These are phyloP conservation scores for Excoecaria agallocha DNA, from an alignment of 345 rosid genomes.

Conservation along the genomic window DNA sequence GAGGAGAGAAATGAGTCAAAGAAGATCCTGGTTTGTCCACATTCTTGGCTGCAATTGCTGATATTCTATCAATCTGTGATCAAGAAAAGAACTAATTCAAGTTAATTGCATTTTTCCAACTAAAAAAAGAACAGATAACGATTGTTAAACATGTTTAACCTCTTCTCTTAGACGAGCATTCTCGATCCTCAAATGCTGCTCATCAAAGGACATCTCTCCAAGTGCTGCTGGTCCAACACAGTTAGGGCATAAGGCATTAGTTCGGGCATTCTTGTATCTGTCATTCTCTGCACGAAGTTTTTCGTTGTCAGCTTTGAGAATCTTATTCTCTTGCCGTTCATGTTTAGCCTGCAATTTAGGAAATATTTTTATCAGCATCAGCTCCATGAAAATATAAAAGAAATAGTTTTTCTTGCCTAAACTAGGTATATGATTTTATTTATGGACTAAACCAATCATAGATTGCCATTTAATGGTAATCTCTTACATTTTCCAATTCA, in stretches of 20 bases:
- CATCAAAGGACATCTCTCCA: constrained; percentile 98
- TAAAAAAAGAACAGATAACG: neutral
- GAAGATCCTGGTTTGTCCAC: constrained; percentile 71
- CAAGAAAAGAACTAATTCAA: neutral
- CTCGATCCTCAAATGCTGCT: constrained; percentile 89
- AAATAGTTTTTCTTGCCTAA: too few species aligned
- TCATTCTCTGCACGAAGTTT: constrained; percentile 78
- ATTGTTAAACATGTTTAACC: constrained; percentile 32
- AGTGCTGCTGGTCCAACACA: constrained; percentile 83
- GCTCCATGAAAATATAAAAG: neutral
- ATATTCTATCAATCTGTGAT: constrained; percentile 74
- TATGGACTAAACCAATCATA: too few species aligned
- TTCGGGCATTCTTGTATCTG: constrained; percentile 74
- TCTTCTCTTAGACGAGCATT: constrained; percentile 84
- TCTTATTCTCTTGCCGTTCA: constrained; percentile 76
- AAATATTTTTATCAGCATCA: neutral
- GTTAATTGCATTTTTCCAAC: neutral
- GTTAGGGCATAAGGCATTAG: constrained; percentile 72
- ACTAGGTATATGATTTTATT: too few species aligned
- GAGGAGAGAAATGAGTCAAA: constrained; percentile 45
- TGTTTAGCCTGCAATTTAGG: constrained; percentile 61
- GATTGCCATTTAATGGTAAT: too few species aligned
- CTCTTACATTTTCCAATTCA: too few species aligned
- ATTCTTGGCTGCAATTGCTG: constrained; percentile 78
- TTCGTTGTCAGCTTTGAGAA: constrained; percentile 79